phyloP scores from a whole-genome alignment of 306 rosid species.

The Adenanthera pavonina region DNA sequence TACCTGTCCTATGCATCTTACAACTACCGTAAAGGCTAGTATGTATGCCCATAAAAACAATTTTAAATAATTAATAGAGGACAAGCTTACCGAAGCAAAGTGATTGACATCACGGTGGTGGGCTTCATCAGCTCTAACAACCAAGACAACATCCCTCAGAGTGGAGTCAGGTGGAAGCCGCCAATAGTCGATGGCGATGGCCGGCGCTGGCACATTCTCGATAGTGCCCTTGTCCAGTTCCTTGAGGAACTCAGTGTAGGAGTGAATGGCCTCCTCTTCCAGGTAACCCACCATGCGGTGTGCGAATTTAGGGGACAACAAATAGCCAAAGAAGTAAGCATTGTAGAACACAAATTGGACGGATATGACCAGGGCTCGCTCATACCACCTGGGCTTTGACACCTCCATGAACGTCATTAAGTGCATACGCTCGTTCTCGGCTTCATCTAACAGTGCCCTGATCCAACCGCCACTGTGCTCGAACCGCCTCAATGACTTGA shows the following conservation, averaged over 20 bases:
- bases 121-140: slow-evolving; percentile 80
- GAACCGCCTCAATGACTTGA: slow-evolving; percentile 65
- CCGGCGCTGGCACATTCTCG: slow-evolving; percentile 73
- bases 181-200: slow-evolving; percentile 83
- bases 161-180: slow-evolving; percentile 64
- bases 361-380: slow-evolving; percentile 66
- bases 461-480: slow-evolving; percentile 90
- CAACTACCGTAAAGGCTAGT: too few relatives aligned
- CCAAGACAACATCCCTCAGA: slow-evolving; percentile 68
- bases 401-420: slow-evolving; percentile 88
- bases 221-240: slow-evolving; percentile 75
- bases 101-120: slow-evolving; percentile 87
- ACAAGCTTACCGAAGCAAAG: slow-evolving; percentile 67
- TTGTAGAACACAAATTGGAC: slow-evolving; percentile 84
- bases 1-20: too few relatives aligned
- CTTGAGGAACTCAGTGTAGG: slow-evolving; percentile 79
- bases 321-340: slow-evolving; percentile 70
- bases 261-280: slow-evolving; percentile 82
- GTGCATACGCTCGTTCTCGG: slow-evolving; percentile 88
- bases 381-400: slow-evolving; percentile 71
- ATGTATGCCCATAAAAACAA: background rate
- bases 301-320: slow-evolving; percentile 72
- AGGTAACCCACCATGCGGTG: slow-evolving; percentile 88
- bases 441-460: slow-evolving; percentile 72
- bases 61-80: background rate